Percentiles rank a stretch among this genome's conserved stretches.
phyloP scores from a whole-genome alignment of 2,329 filamentous ascomycete genomes.

The Cercospora sojina region DNA sequence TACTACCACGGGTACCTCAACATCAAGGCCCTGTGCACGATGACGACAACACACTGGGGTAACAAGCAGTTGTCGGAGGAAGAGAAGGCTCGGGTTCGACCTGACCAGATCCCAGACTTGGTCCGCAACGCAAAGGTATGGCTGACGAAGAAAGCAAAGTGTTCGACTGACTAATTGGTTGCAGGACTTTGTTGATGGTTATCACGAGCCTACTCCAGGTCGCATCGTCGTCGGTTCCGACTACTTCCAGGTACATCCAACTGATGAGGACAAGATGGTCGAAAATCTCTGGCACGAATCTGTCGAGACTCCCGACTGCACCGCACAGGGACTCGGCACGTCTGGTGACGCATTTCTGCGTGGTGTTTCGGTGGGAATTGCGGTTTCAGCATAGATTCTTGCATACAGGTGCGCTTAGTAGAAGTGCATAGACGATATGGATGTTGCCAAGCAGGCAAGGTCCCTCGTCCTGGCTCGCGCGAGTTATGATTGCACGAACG shows the following conservation, averaged over 20 bases:
- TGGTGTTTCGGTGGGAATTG: neutral
- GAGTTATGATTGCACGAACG: neutral
- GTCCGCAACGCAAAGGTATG: conserved; percentile 20
- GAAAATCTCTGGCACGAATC: neutral
- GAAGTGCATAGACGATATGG: neutral
- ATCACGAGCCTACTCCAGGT: conserved; percentile 19
- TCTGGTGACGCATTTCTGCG: conserved; percentile 1
- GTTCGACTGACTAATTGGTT: conserved; percentile 1
- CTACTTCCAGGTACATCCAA: conserved; percentile 19
- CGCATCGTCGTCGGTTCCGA: conserved; percentile 23
- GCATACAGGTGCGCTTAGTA: conserved; percentile 5
- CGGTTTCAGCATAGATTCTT: neutral
- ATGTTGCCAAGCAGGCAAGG: neutral
- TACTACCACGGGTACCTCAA: conserved; percentile 61
- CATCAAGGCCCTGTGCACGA: conserved; percentile 55
- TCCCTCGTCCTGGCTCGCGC: neutral
- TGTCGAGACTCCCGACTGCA: neutral
- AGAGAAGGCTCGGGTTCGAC: conserved; percentile 21
- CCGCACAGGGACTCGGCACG: neutral
- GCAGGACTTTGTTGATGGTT: conserved; percentile 14
- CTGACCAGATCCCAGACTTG: conserved; percentile 24
- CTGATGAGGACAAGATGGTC: neutral
- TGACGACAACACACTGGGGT: conserved; percentile 37
- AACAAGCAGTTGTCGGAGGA: conserved; percentile 30
- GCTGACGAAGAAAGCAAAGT: neutral